Conservation (phyloP, 768 basidiomycete genomes). For the Tremella mesenterica region DNA sequence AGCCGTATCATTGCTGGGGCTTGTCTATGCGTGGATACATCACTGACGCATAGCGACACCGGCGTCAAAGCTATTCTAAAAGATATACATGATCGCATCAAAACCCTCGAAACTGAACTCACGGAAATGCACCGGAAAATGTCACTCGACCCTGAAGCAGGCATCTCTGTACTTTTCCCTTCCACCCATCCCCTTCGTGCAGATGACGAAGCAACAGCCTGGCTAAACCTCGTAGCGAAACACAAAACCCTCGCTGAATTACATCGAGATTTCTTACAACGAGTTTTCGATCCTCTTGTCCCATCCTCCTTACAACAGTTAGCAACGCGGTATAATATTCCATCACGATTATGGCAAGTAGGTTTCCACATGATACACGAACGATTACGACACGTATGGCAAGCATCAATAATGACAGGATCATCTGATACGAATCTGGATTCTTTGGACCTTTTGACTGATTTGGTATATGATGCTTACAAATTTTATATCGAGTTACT, state of each 20-base stretch:
- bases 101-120: constrained; percentile 66
- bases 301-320: constrained; percentile 83
- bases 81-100: constrained; percentile 65
- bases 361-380: constrained; percentile 86
- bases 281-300: constrained; percentile 75
- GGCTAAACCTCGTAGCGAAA: constrained; percentile 48
- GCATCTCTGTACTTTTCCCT: constrained; percentile 16
- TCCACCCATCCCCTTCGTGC: constrained; percentile 16
- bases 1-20: too few species aligned
- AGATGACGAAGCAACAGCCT: constrained; percentile 17
- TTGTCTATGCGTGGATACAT: constrained; percentile 37
- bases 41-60: constrained; percentile 49
- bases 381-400: constrained; percentile 74
- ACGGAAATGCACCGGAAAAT: constrained; percentile 68
- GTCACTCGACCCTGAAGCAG: constrained; percentile 49
- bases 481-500: constrained; percentile 82
- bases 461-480: constrained; percentile 92
- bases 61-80: constrained; percentile 47
- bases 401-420: constrained; percentile 45
- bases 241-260: constrained; percentile 92
- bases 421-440: constrained; percentile 47
- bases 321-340: constrained; percentile 90
- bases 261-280: constrained; percentile 76
- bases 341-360: constrained; percentile 82
- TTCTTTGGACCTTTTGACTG: constrained; percentile 75